Conservation (phyloP, 2,329 filamentous ascomycete genomes). For the Cercospora sojina region DNA sequence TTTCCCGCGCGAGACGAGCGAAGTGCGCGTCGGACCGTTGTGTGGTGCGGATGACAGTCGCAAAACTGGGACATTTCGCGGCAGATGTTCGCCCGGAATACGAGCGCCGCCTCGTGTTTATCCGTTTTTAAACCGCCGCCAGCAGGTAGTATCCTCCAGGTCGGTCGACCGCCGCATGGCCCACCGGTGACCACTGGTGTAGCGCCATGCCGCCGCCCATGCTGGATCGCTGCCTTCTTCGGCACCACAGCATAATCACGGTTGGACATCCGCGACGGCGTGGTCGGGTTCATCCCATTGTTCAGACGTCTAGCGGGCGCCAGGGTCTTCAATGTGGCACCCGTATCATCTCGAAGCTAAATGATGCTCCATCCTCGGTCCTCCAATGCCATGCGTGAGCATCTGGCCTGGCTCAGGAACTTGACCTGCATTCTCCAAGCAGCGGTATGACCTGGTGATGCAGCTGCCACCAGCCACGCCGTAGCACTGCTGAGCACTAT, state of each 20-base stretch:
- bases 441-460: conserved; percentile 3
- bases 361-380: conserved; percentile 11
- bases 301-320: background rate
- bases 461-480: conserved; percentile 4
- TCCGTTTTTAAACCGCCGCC: background rate
- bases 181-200: background rate
- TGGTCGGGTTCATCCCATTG: background rate
- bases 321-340: background rate
- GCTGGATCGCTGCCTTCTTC: background rate
- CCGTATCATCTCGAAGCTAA: conserved; percentile 1
- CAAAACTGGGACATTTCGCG: background rate
- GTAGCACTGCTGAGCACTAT: conserved; percentile 4
- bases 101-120: conserved; percentile 11
- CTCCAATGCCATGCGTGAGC: background rate
- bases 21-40: background rate
- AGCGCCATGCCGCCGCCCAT: too few species aligned
- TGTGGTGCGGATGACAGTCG: background rate
- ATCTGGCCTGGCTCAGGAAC: background rate
- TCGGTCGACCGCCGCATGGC: background rate
- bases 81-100: conserved; percentile 9
- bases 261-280: background rate
- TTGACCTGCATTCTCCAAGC: background rate
- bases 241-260: conserved; percentile 1
- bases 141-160: background rate
- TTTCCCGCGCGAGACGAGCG: background rate